Conservation (phyloP, 2,329 filamentous ascomycete species). For the Fusarium miscanthi region DNA sequence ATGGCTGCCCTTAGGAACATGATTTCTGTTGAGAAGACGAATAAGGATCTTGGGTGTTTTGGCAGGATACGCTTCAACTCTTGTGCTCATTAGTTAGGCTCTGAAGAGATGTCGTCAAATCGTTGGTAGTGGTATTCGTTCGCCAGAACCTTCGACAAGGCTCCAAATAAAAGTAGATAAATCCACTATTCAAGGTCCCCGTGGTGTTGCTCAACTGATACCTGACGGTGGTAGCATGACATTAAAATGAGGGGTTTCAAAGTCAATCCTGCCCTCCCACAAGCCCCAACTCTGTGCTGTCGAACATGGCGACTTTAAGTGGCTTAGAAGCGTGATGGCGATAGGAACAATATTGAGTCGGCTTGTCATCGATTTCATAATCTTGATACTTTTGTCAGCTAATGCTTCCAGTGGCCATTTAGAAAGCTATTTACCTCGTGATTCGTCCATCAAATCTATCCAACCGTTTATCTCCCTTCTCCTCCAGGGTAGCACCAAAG, state of each 20-base stretch:
- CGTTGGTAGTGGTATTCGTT: constrained; percentile 3
- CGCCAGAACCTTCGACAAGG: background rate
- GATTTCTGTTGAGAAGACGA: constrained; percentile 19
- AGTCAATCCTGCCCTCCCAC: background rate
- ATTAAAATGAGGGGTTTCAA: background rate
- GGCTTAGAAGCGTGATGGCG: background rate
- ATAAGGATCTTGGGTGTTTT: background rate
- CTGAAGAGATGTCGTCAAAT: background rate
- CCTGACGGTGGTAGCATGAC: constrained; percentile 7
- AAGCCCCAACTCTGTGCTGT: background rate
- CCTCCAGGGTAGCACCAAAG: background rate
- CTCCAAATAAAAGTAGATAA: background rate
- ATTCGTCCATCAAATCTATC: background rate
- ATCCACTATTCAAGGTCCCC: background rate
- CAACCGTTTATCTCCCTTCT: background rate
- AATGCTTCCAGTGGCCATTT: background rate
- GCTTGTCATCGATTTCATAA: background rate
- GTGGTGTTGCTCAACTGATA: background rate
- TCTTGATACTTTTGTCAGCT: background rate
- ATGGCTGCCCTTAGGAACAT: background rate
- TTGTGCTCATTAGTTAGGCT: background rate
- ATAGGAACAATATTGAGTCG: background rate
- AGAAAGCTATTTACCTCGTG: background rate
- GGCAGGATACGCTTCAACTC: background rate
- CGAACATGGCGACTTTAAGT: background rate